A percentile compares a stretch with the other conserved stretches of the same genome.
Evolutionary conservation across 2,329 filamentous ascomycete species (phyloP).

Genomic region (Cladosporium sp.): DNA sequence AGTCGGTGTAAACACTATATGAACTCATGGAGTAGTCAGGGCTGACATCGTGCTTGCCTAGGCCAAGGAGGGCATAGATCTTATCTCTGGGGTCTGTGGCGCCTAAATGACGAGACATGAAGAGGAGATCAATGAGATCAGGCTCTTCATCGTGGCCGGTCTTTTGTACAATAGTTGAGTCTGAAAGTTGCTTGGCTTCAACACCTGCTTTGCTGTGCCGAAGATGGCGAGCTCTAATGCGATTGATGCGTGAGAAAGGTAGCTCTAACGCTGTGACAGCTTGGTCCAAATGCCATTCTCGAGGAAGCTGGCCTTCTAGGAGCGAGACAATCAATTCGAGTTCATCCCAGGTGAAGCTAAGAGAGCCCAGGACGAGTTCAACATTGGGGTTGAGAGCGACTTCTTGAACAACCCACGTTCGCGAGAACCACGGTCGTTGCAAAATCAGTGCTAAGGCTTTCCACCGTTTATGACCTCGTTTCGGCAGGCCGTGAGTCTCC

Average conservation of each 20-base stretch:
- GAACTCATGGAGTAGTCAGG: conserved; percentile 25
- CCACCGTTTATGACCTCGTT: conserved; percentile 23
- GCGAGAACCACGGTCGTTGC: conserved; percentile 27
- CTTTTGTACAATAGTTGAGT: neutral
- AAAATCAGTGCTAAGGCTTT: conserved; percentile 25
- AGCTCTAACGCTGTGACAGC: conserved; percentile 25
- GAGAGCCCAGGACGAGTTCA: conserved; percentile 25
- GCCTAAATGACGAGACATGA: conserved; percentile 27
- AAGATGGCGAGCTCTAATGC: conserved; percentile 24
- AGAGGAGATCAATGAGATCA: conserved; percentile 27
- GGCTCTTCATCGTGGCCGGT: conserved; percentile 16
- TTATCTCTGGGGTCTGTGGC: conserved; percentile 28
- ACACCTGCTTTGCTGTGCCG: neutral
- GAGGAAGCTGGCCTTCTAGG: conserved; percentile 23
- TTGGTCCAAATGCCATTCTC: conserved; percentile 24
- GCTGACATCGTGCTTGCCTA: conserved; percentile 24
- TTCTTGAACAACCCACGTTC: conserved; percentile 31
- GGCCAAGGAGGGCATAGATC: conserved; percentile 26
- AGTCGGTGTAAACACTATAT: conserved; percentile 26
- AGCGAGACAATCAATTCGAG: conserved; percentile 24
- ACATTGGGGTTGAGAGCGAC: conserved; percentile 28
- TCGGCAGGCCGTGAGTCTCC: conserved; percentile 25
- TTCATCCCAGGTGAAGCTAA: conserved; percentile 25
- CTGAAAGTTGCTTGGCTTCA: neutral
- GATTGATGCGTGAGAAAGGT: conserved; percentile 29